Evolutionary conservation across 768 basidiomycete genomes (phyloP), one percentile per base, ranked within the genome.

Genomic region (Sarcomyxa edulis): DNA sequence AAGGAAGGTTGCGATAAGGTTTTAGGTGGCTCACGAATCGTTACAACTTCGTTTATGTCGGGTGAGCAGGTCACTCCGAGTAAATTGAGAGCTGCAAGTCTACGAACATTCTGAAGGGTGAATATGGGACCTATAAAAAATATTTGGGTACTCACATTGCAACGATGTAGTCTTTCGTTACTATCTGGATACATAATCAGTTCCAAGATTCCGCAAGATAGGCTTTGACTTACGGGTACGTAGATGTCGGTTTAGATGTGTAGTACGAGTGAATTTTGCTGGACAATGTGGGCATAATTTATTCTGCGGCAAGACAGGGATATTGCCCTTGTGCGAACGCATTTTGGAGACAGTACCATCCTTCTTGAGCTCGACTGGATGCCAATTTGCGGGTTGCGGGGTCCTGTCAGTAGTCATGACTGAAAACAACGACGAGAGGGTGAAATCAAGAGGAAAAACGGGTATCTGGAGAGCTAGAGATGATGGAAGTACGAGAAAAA

Each of bases 41-140:
- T 78, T 78, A 45, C 83, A 86, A 37, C 73, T 81, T 40, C 78
- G 71, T 55, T 79, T 81, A 54, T 86, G 83, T 47, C 83, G 68
- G 10, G 79, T 80, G 35, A 86, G 67, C 16, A 86, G 59, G 55
- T 86, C 83, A 37, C 81, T 84, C 48, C 83, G 69, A 20, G 82
- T 84, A 44, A 86, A 86, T 50, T 82, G 75, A 3, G 82, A 73
- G 27, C 69, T 64, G 54, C 83, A 85, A 29, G 68, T 71, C 83
- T 85, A 52, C 8, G 29, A 46, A 45, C 42, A 36, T 38, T 37
- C 43, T 42, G 29, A 40, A 29, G 53, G 44, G n/a, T n/a, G 42
- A 41, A n/a, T n/a, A n/a, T n/a, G 6, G n/a, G 10, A 12, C 18
- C 14, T 16, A 20, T 19, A 30, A 31, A 12, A 25, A 36, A 39